Base-by-base conservation (phyloP, 2,329 filamentous ascomycete genomes). In the Chaetomium sp. region DNA sequence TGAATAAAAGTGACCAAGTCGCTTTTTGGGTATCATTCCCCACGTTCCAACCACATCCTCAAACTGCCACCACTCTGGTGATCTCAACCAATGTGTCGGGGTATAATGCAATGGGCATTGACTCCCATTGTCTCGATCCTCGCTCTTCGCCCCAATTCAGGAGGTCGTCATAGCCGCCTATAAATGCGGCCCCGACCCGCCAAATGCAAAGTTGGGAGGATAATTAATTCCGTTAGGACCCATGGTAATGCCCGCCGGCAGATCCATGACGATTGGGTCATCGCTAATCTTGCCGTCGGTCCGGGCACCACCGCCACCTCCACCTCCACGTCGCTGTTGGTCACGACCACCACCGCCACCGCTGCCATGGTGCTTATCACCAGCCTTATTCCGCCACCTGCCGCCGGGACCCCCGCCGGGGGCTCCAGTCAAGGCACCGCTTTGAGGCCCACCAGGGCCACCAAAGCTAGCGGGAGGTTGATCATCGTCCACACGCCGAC, bases 211-310 rank as follows among this genome's bases (percentile, higher is more conserved):
- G 19, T 75, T 76, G 2, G 75, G 71, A 2, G 76, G 75, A 58
- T 76, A 77, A 58, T 77, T 71, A 5, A 79, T 76, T n/a, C 76
- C 76, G 61, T 78, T 78, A 4, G 72, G 68, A 3, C 75, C 71
- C 33, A 74, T 70, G 43, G 70, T 65, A 45, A 79, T 70, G 35
- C 75, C 73, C 42, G 73, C 76, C 10, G 74, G 73, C 50, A 76
- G 71, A 5, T 65, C 67, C n/a, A 69, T 59, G 3, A 72, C 65
- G 5, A 69, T 64, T 1, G 65, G 71, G 27, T 69, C 65, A 42
- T 66, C 64, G 27, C 47, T 58, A 5, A 41, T 52, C 2, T 48
- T 53, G 33, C 45, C 51, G 38, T 62, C 62, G 55, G 64, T 63
- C 35, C 66, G 57, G 19, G 62, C 62, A 5, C 61, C 57, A 11